These are phyloP conservation scores for Hygrophoropsis aurantiaca DNA, from an alignment of 768 basidiomycete genomes.

Conservation along the genomic window DNA sequence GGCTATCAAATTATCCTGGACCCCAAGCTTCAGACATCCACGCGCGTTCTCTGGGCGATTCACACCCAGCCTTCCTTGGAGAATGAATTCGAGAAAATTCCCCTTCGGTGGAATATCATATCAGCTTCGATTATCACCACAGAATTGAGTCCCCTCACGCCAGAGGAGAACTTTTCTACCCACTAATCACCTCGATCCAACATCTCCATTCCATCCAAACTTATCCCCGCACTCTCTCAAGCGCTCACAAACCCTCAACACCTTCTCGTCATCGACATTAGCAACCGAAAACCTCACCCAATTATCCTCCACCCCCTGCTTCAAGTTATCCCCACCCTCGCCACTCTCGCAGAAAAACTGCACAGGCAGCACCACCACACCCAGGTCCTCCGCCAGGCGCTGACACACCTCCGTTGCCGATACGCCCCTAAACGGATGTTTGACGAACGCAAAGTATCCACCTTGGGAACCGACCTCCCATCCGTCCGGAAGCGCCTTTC, in stretches of 20 bases:
- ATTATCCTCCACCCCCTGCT: conserved; percentile 34
- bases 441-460: conserved; percentile 79
- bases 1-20: no score
- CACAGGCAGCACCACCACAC: conserved; percentile 67
- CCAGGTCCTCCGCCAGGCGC: conserved; percentile 58
- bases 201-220: conserved; percentile 36
- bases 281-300: conserved; percentile 84
- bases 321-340: conserved; percentile 5
- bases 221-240: conserved; percentile 37
- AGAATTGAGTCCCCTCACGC: no score
- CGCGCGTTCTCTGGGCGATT: no score
- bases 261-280: conserved; percentile 68
- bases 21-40: no score
- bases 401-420: conserved; percentile 54
- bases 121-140: no score
- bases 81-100: no score
- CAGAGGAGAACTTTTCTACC: no score
- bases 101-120: no score
- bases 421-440: conserved; percentile 54
- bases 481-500: conserved; percentile 39
- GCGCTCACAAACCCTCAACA: conserved; percentile 51
- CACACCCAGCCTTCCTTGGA: no score
- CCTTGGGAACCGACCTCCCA: conserved; percentile 70
- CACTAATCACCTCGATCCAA: no score
- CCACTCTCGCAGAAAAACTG: conserved; percentile 54